phyloP scores from a whole-genome alignment of 768 basidiomycete species.

The Gautieria morchelliformis region DNA sequence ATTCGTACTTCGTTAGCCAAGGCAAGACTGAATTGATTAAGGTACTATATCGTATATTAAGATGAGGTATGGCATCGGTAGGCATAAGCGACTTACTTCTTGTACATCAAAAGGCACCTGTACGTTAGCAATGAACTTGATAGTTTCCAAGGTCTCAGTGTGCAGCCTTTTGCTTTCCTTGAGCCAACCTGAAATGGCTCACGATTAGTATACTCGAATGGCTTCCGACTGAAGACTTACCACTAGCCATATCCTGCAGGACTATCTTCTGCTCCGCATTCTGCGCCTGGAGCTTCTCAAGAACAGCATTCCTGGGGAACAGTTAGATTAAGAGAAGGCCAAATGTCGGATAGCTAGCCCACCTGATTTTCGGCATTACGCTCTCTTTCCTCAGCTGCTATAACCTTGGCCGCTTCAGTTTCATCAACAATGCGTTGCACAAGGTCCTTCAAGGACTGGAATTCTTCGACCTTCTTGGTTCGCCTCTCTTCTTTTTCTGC shows the following conservation, averaged over 20 bases:
- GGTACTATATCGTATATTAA: slow-evolving; percentile 31
- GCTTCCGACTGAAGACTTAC: slow-evolving; percentile 7
- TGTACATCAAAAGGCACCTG: slow-evolving; percentile 80
- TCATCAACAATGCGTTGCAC: slow-evolving; percentile 49
- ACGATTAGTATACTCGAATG: background rate
- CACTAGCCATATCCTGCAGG: slow-evolving; percentile 32
- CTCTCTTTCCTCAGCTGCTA: slow-evolving; percentile 43
- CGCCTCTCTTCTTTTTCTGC: slow-evolving; percentile 51
- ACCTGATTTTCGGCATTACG: slow-evolving; percentile 51
- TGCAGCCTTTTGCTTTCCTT: slow-evolving; percentile 57
- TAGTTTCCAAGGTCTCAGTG: slow-evolving; percentile 54
- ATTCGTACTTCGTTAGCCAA: slow-evolving; percentile 76
- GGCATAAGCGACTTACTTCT: slow-evolving; percentile 34
- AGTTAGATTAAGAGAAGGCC: background rate
- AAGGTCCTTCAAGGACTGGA: slow-evolving; percentile 51
- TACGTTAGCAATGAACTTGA: slow-evolving; percentile 61
- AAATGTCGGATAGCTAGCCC: slow-evolving; percentile 16
- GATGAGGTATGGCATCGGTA: background rate
- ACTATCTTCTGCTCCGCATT: slow-evolving; percentile 51
- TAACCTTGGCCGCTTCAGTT: slow-evolving; percentile 39
- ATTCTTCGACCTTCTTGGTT: slow-evolving; percentile 46
- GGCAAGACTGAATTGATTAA: slow-evolving; percentile 82
- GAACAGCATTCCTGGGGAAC: slow-evolving; percentile 43
- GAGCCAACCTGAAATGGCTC: slow-evolving; percentile 46
- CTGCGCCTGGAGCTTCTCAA: slow-evolving; percentile 50